Base-by-base conservation (phyloP, 2,329 filamentous ascomycete species). In the Aspergillus glaucus region DNA sequence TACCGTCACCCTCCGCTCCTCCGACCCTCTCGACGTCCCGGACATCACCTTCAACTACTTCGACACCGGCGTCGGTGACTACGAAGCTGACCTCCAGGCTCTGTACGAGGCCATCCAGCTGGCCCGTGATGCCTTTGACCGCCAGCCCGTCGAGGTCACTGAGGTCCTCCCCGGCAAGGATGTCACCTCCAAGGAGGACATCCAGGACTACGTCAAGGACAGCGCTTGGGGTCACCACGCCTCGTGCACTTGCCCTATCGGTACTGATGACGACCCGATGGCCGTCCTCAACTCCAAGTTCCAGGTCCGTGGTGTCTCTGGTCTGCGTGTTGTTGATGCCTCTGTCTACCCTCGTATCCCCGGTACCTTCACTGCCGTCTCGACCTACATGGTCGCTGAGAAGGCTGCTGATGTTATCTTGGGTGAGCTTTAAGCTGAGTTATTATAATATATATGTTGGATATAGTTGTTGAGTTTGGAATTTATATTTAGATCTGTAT, bases 11-110 rank as follows among this genome's bases (percentile, higher is more conserved):
- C 76, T 89, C 4, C 72, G 71, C 14, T 83, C 80, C 0, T 67
- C 77, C 0, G 78, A 88, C 59, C 84, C 85, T 0, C 77, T 79
- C 1, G 84, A 87, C 47, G 70, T 75, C 3, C 85, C 86, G 0
- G 63, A 77, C 5, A 85, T 88, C 55, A 70, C 72, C 44, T 86
- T 83, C 70, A 79, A 81, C 63, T 84, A 77, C 64, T 84, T 67
- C 39, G 68, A 62, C 21, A 69, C 68, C 36, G 68, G 72, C 3
- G 66, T 65, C 0, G 66, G 69, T 2, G 67, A 67, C 0, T 66
- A 72, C 30, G 73, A 80, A 43, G 59, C 79, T 7, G 76, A 81
- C 53, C 65, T 78, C 5, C 58, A 71, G 43, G 79, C 81, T 0
- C 55, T 82, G 12, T 69, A 72, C 28, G 81, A 86, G 58, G 79